Percentiles rank a stretch among this genome's conserved stretches.
These are phyloP conservation scores for Larix sibirica DNA, from an alignment of 83 land plant species.

Conservation along the genomic window DNA sequence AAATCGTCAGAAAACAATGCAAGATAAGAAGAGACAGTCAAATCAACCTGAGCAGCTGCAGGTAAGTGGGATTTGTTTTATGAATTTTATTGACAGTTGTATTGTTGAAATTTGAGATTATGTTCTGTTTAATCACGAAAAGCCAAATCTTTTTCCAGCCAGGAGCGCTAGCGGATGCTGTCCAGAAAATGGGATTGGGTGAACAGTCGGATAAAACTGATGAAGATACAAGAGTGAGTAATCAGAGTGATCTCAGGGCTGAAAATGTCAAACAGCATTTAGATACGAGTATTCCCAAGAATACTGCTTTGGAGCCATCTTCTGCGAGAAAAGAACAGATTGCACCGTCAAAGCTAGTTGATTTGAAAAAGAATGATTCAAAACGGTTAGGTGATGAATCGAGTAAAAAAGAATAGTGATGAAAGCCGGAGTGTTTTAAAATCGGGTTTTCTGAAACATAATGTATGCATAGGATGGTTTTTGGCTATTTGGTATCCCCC, in stretches of 20 bases:
- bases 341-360: background rate
- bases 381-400: background rate
- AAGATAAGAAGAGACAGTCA: constrained; percentile 42
- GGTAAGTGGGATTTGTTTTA: background rate
- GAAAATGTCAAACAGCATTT: background rate
- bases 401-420: background rate
- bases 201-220: background rate
- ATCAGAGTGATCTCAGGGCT: background rate
- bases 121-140: background rate
- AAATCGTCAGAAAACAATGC: constrained; percentile 42
- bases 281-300: background rate
- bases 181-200: constrained; percentile 2
- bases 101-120: background rate
- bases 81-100: background rate
- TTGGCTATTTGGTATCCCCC: background rate
- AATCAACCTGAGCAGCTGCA: constrained; percentile 12
- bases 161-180: background rate
- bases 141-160: background rate
- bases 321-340: background rate
- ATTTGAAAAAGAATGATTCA: background rate
- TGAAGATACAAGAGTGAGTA: background rate
- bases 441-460: background rate
- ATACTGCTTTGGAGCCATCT: background rate
- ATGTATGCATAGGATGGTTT: background rate
- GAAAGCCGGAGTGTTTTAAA: constrained; percentile 12